Evolutionary conservation across 345 rosid species (phyloP), one percentile per base, ranked within the genome.

Genomic region (Aquilaria yunnanensis): DNA sequence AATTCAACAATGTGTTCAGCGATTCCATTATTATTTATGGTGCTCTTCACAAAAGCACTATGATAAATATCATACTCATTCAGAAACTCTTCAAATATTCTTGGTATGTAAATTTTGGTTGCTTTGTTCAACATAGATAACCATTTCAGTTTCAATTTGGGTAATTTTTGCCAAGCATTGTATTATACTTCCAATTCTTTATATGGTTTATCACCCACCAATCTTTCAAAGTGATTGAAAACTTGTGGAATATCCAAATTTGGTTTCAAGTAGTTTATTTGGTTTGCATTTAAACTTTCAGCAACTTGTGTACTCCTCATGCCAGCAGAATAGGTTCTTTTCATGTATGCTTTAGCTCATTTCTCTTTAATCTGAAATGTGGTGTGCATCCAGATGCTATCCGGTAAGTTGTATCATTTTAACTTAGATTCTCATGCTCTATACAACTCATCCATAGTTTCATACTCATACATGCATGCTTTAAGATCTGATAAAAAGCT

Each of bases 271-370:
- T 49, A 49, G 51, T 14, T 6, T 14, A 1, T 49, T 49, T 1
- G 14, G 12, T 49, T 10, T 49, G 51, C 12, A 49, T 49, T 49
- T 14, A 49, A 49, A 49, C 51, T 49, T 49, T 49, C 51, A 49
- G 14, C 51, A 49, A 49, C 51, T 49, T 49, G 51, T 49, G 51
- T 49, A 49, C 51, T 49, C 14, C 51, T 49, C 43, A 49, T 49
- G 3, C 51, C 51, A 3, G 51, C 14, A 49, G 51, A 49, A 11
- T 3, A 49, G 3, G 51, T 14, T 11, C 51, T 49, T 49, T 49
- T 49, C 51, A 37, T 37, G 43, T 37, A 37, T 37, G 43, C 43
- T 37, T 37, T 37, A 37, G 43, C 43, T 1, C 43, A 37, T 7
- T 37, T 37, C 43, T 37, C 43, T 49, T 49, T 49, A 2, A 49